These are phyloP conservation scores for Chlorella variabilis DNA, from an alignment of 163 green algal genomes.

Conservation along the genomic window DNA sequence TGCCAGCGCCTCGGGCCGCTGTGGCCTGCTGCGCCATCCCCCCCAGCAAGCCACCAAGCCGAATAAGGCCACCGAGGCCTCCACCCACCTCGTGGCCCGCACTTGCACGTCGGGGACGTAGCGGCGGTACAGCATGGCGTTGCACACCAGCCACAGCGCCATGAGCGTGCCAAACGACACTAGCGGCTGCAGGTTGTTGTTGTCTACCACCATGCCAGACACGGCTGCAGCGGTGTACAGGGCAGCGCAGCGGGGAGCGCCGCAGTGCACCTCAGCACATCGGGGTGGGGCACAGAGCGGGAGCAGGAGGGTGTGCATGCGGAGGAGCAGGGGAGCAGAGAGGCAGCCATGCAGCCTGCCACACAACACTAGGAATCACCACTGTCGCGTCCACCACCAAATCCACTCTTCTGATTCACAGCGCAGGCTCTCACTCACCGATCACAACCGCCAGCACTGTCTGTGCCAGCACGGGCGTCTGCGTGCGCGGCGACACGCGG, in stretches of 20 bases:
- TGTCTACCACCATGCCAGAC: not conserved
- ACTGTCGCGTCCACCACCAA: too few species aligned
- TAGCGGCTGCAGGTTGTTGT: not conserved
- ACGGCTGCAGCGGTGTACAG: too few species aligned
- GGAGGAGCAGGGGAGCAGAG: not conserved
- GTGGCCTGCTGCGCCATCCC: too few species aligned
- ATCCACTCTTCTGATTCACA: too few species aligned
- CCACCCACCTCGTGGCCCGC: conserved; percentile 7
- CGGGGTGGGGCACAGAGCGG: not conserved
- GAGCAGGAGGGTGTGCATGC: not conserved
- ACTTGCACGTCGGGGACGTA: conserved; percentile 7
- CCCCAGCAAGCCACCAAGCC: too few species aligned
- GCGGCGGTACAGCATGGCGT: conserved; percentile 37
- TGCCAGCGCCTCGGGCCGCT: too few species aligned
- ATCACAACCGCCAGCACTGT: conserved; percentile 28
- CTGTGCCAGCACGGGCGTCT: conserved; percentile 51
- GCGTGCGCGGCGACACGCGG: conserved; percentile 32
- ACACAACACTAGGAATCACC: too few species aligned
- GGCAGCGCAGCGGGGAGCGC: too few species aligned
- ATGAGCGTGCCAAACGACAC: conserved; percentile 40
- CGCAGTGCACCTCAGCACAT: too few species aligned
- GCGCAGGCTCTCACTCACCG: conserved; percentile 4
- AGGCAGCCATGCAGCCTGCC: not conserved
- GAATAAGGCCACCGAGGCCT: too few species aligned
- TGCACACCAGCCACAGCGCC: conserved; percentile 41